Evolutionary conservation across 1,139 yeast species (phyloP).

Genomic region (Taphrina confusa): DNA sequence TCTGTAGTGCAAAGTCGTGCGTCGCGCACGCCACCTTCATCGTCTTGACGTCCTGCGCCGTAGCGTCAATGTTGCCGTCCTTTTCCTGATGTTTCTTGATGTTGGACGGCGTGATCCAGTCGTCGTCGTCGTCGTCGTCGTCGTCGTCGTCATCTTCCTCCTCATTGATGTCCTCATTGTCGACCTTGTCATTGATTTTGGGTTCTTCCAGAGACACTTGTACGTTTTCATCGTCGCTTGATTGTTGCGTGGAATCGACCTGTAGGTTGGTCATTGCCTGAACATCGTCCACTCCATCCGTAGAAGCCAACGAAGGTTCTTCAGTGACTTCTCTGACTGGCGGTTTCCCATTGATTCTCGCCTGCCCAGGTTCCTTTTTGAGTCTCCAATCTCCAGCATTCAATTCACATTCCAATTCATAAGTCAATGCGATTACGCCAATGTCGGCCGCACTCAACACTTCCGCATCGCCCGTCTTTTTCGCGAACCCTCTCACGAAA

Average conservation of each 20-base stretch:
- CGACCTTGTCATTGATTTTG: constrained; percentile 36
- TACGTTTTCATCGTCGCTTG: constrained; percentile 33
- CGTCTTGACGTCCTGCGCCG: constrained; percentile 36
- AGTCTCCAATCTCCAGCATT: constrained; percentile 69
- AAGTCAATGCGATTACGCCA: constrained; percentile 85
- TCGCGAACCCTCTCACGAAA: constrained; percentile 73
- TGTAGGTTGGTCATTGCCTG: not conserved
- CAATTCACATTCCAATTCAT: constrained; percentile 75
- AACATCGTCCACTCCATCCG: not conserved
- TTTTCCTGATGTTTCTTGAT: constrained; percentile 54
- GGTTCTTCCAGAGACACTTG: constrained; percentile 31
- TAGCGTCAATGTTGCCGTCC: constrained; percentile 46
- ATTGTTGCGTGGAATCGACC: not conserved
- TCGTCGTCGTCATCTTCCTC: constrained; percentile 44
- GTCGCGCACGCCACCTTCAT: constrained; percentile 81
- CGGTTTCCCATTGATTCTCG: constrained; percentile 43
- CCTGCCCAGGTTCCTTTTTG: constrained; percentile 72
- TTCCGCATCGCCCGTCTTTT: constrained; percentile 83
- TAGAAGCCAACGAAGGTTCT: not conserved
- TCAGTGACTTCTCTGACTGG: constrained; percentile 36
- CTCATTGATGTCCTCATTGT: constrained; percentile 40
- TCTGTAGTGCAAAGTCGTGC: constrained; percentile 97
- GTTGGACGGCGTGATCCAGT: constrained; percentile 93
- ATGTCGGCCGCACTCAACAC: constrained; percentile 90
- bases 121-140: constrained; percentile 67